phyloP scores from a whole-genome alignment of 2,329 filamentous ascomycete species.

The Alternaria sp. region DNA sequence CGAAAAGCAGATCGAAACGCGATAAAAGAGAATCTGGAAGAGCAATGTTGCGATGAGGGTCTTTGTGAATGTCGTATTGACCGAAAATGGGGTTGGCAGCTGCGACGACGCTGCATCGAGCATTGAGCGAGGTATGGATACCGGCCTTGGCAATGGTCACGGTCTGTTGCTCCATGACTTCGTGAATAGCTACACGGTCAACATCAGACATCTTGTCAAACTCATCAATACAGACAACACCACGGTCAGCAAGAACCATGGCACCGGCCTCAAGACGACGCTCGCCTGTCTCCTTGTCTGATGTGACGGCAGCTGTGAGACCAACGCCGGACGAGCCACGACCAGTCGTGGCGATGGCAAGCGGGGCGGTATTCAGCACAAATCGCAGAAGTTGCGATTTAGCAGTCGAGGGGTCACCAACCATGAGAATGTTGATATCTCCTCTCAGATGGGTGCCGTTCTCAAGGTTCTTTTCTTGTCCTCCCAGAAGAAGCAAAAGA shows the following conservation, averaged over 20 bases:
- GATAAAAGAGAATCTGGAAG: slow-evolving; percentile 95
- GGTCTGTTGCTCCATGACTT: slow-evolving; percentile 99
- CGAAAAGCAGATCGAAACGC: slow-evolving; percentile 97
- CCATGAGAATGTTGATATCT: slow-evolving; percentile 99
- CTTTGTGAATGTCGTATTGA: slow-evolving; percentile 98
- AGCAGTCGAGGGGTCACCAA: slow-evolving; percentile 96
- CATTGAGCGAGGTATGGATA: slow-evolving; percentile 96
- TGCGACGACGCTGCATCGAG: slow-evolving; percentile 93
- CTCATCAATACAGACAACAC: slow-evolving; percentile 98
- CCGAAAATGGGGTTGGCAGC: slow-evolving; percentile 98
- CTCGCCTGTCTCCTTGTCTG: slow-evolving; percentile 97
- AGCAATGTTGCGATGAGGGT: slow-evolving; percentile 98
- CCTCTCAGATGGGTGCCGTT: slow-evolving; percentile 97
- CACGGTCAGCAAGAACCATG: slow-evolving; percentile 97
- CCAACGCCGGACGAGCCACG: slow-evolving; percentile 96
- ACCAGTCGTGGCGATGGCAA: slow-evolving; percentile 96
- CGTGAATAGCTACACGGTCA: slow-evolving; percentile 97
- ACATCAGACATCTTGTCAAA: slow-evolving; percentile 99
- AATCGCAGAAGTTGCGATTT: slow-evolving; percentile 98
- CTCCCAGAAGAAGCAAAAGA: slow-evolving; percentile 90
- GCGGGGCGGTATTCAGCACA: slow-evolving; percentile 93
- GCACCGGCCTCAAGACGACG: slow-evolving; percentile 94
- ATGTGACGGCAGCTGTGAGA: slow-evolving; percentile 94
- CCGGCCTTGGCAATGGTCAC: slow-evolving; percentile 99
- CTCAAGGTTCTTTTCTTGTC: slow-evolving; percentile 97